phyloP scores from a whole-genome alignment of 2,329 filamentous ascomycete species.

The Byssothecium circinans region DNA sequence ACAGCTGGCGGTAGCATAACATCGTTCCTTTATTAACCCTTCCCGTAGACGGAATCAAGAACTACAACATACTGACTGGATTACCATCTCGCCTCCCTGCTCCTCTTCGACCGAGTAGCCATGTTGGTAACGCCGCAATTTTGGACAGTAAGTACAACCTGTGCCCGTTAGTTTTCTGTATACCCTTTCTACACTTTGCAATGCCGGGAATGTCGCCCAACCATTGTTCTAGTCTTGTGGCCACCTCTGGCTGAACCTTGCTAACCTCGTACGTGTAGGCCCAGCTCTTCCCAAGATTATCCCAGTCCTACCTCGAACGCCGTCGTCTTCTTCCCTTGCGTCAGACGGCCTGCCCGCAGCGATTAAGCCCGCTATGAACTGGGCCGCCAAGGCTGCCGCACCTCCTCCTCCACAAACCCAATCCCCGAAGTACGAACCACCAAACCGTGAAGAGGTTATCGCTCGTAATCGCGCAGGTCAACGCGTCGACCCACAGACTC shows the following conservation, averaged over 20 bases:
- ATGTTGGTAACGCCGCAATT: slow-evolving; percentile 1
- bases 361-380: slow-evolving; percentile 19
- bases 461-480: slow-evolving; percentile 62
- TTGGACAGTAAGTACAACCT: slow-evolving; percentile 19
- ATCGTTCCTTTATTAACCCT: neutral
- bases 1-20: too few species aligned
- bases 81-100: slow-evolving; percentile 32
- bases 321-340: slow-evolving; percentile 33
- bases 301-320: slow-evolving; percentile 24
- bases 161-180: neutral
- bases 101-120: neutral
- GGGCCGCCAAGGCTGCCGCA: slow-evolving; percentile 37
- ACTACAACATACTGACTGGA: slow-evolving; percentile 24
- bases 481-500: slow-evolving; percentile 57
- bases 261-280: neutral
- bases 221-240: too few species aligned
- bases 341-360: slow-evolving; percentile 18
- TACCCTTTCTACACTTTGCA: neutral
- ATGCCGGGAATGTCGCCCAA: too few species aligned
- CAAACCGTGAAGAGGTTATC: slow-evolving; percentile 44
- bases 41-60: slow-evolving; percentile 4
- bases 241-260: too few species aligned
- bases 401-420: slow-evolving; percentile 36
- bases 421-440: slow-evolving; percentile 23
- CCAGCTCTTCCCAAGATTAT: slow-evolving; percentile 14